Conservation (phyloP, 1,284 basidiomycete genomes). For the Rhodotorula sp. region DNA sequence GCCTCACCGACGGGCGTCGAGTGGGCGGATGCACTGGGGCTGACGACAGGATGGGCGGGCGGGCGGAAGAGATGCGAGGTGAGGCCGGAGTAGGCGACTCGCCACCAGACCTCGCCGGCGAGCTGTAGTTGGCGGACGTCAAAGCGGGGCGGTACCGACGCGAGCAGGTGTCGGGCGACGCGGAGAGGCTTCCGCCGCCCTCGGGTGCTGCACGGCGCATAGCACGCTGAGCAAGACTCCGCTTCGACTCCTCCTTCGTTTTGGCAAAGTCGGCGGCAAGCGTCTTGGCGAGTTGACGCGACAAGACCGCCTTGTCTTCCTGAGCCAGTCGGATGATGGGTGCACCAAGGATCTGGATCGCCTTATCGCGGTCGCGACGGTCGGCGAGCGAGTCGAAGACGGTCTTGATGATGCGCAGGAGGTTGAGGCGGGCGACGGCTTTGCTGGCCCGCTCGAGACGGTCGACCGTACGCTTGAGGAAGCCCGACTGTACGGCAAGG, state of each 20-base stretch:
- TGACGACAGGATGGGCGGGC: no score
- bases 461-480: conserved; percentile 84
- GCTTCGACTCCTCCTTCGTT: background rate
- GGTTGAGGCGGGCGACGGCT: conserved; percentile 83
- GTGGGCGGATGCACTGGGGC: no score
- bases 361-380: conserved; percentile 75
- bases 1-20: no score
- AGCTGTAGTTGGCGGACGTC: no score
- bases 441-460: conserved; percentile 69
- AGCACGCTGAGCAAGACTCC: background rate
- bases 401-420: conserved; percentile 78
- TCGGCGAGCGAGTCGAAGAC: conserved; percentile 68
- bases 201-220: background rate
- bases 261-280: conserved; percentile 51
- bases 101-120: no score
- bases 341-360: conserved; percentile 72
- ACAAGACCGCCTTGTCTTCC: conserved; percentile 81
- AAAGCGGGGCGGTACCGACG: background rate
- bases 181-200: background rate
- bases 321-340: conserved; percentile 75
- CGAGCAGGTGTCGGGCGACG: background rate
- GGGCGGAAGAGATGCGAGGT: no score
- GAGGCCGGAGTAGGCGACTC: no score
- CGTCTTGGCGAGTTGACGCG: conserved; percentile 80
- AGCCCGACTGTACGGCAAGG: conserved; percentile 69